Base-by-base conservation (phyloP, 257 asterid genomes). In the Capsicum rhomboideum region DNA sequence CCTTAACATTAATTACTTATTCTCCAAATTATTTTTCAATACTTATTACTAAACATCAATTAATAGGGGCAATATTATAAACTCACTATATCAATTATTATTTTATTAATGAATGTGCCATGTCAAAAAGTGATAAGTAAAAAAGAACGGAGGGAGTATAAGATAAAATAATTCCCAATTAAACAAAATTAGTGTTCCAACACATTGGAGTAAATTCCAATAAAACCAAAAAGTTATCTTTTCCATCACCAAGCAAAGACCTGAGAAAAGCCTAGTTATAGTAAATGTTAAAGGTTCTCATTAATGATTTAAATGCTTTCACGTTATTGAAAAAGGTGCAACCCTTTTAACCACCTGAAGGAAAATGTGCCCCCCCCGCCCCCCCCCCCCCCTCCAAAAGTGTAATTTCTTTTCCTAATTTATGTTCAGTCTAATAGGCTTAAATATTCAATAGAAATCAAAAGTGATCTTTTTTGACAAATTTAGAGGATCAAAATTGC, bases 231-330 rank as follows among this genome's bases (percentile, higher is more conserved):
- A 64, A 80, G 34, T 7, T 50, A 10, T 10, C 55, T 89, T 84
- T 87, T 77, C 61, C 42, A 89, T 66, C 52, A 67, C 18, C 84
- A 91, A 89, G 91, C 90, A 86, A 40, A 88, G 83, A 64, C 55
- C 55, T 53, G 83, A 64, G 46, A 80, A 71, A 52, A 28, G 44
- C 28, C 82, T 28, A 49, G 28, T 26, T 50, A 50, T 50, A 50
- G 63, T 16, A 28, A 49, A 50, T 17, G 46, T 77, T 16, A 28
- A 49, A 50, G 28, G 46, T 77, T 50, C 46, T 77, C 46, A 26
- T 77, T 16, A 77, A 50, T 77, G 21, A 77, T 8, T 77, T 49
- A 49, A 23, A 46, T 74, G 37, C 23, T 26, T 77, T 50, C 63
- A 28, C 46, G 16, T 18, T 17, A 37, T 68, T 37, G 21, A 68